Conservation (phyloP, 1,284 basidiomycete genomes). For the Ganoderma boninense region DNA sequence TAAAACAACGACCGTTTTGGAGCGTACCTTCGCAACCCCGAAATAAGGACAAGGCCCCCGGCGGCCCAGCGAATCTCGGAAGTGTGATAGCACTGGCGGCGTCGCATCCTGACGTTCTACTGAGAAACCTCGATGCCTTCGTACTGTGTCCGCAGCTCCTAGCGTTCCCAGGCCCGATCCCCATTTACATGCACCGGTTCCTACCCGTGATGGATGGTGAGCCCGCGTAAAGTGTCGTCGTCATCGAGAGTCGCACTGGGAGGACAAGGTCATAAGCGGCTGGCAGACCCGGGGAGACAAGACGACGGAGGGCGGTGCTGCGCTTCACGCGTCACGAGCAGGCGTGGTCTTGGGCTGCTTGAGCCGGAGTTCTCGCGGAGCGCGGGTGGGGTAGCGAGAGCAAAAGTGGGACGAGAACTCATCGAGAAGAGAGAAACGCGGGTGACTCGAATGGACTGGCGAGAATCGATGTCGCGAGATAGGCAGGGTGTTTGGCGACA, state of each 20-base stretch:
- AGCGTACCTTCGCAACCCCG: neutral
- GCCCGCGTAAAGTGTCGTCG: neutral
- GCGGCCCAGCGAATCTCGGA: slow-evolving; percentile 3
- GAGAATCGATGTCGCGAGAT: slow-evolving; percentile 29
- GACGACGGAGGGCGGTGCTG: neutral
- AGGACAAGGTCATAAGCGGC: neutral
- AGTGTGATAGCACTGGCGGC: neutral
- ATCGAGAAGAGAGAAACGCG: slow-evolving; percentile 1
- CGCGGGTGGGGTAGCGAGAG: slow-evolving; percentile 5
- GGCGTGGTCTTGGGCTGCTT: neutral
- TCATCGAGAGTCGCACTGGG: neutral
- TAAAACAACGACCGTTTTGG: neutral
- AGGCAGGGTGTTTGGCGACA: slow-evolving; percentile 26
- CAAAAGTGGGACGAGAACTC: slow-evolving; percentile 7
- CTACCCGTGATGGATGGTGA: neutral
- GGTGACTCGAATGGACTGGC: slow-evolving; percentile 6
- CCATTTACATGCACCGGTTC: neutral
- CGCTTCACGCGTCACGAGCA: neutral
- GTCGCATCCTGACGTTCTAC: slow-evolving; percentile 1
- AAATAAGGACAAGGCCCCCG: neutral
- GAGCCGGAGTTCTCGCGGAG: neutral
- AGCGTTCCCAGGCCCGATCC: neutral
- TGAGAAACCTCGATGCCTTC: neutral
- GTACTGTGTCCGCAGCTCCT: slow-evolving; percentile 5
- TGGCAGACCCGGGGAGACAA: neutral